Evolutionary conservation across 2,329 filamentous ascomycete genomes (phyloP).

Genomic region (Thelonectria rubi): DNA sequence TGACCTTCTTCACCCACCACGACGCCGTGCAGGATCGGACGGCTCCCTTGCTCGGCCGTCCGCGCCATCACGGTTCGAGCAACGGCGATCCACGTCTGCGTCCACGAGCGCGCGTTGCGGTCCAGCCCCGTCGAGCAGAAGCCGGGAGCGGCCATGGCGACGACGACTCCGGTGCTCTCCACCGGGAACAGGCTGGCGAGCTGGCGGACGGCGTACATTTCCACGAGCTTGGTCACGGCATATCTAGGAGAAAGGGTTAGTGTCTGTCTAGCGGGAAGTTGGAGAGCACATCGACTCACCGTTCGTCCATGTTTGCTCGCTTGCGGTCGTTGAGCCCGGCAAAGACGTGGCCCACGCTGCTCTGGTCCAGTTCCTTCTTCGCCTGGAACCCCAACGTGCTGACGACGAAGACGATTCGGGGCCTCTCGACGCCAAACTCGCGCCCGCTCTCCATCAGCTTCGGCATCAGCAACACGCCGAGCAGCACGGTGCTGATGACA

Average conservation of each 20-base stretch:
- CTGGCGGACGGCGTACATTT: conserved; percentile 10
- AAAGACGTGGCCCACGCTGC: neutral
- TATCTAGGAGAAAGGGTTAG: neutral
- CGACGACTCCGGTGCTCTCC: conserved; percentile 9
- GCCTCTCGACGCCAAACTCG: neutral
- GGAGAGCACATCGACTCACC: neutral
- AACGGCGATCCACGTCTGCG: neutral
- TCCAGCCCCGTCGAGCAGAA: conserved; percentile 9
- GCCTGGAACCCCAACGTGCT: neutral
- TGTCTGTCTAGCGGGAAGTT: neutral
- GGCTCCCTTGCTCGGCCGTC: conserved; percentile 7
- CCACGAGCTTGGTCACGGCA: conserved; percentile 4
- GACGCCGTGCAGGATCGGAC: neutral
- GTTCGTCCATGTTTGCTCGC: no score
- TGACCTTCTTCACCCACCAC: neutral
- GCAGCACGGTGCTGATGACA: conserved; percentile 4
- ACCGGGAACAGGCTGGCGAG: conserved; percentile 6
- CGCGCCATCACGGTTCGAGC: neutral
- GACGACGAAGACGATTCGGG: neutral
- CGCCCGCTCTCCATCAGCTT: neutral
- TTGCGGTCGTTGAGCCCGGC: no score
- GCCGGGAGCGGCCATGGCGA: conserved; percentile 13
- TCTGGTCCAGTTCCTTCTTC: neutral
- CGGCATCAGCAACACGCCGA: conserved; percentile 2
- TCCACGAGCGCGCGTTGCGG: conserved; percentile 2